phyloP scores from a whole-genome alignment of 345 rosid genomes.

The Alliaria petiolata region DNA sequence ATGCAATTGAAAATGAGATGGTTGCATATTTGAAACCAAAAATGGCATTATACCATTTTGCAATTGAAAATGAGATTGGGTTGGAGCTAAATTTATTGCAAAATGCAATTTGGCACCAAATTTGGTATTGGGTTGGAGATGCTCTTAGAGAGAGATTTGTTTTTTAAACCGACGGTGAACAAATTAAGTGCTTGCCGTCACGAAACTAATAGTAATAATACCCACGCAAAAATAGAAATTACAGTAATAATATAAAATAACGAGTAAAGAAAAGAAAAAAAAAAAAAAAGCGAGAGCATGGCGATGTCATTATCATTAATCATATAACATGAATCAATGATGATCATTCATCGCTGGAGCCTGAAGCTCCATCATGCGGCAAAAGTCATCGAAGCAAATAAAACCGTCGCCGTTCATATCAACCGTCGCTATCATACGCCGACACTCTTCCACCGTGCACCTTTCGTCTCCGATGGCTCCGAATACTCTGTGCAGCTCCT shows the following conservation, averaged over 20 bases:
- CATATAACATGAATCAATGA: conserved; percentile 10
- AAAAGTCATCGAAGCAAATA: conserved; percentile 87
- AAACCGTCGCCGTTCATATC: conserved; percentile 77
- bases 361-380: conserved; percentile 67
- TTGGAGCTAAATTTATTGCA: too few species aligned
- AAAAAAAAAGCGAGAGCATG: too few species aligned
- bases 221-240: background rate
- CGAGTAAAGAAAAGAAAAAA: too few species aligned
- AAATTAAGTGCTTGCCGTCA: background rate
- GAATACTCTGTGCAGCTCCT: conserved; percentile 55
- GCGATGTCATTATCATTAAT: conserved; percentile 29
- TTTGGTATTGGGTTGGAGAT: too few species aligned
- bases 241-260: background rate
- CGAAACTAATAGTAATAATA: conserved; percentile 1
- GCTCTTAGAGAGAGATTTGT: background rate
- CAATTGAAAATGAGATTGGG: too few species aligned
- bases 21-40: too few species aligned
- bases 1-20: too few species aligned
- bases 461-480: conserved; percentile 58
- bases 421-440: conserved; percentile 78
- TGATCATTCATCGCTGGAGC: conserved; percentile 22
- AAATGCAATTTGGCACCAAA: too few species aligned
- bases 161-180: conserved; percentile 4
- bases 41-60: too few species aligned
- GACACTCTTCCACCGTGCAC: conserved; percentile 90